Evolutionary conservation across 495 filamentous ascomycete species (phyloP), one percentile per base, ranked within the genome.

Genomic region (Lepraria neglecta): DNA sequence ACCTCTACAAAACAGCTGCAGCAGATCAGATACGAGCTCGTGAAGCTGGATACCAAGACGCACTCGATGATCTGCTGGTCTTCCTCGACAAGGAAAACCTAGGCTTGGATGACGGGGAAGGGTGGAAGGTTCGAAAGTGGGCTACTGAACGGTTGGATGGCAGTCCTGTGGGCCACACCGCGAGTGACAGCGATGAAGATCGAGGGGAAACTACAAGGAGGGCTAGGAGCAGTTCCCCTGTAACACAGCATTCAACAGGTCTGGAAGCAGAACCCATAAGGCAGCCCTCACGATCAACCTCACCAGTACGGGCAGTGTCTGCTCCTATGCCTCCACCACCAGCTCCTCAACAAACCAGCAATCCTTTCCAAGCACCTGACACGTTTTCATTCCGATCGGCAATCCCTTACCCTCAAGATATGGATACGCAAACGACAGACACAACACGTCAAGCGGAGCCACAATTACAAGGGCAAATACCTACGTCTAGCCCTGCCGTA

Each of bases 1-100:
- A 91, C 64, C 85, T 99, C 33, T 97, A 97, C 76, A 96, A 96
- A 72, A 89, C 85, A 56, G 91, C 92, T 17, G 86, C 87, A 3
- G 77, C 82, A 57, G 87, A 90, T 24, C 84, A 89, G 65, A 77
- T 84, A n/a, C 85, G 87, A 63, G 80, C 91, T 19, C 83, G 85
- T 27, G 75, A 80, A 11, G 83, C 88, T 44, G 95, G 95, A 6
- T 97, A 97, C 67, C 91, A 96, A 69, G 91, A 97, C 62, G 95
- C 91, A 30, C 78, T 99, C 51, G 91, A 97, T 58, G 94, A 97
- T 62, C 74, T 99, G 4, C 72, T 97, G 3, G 71, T 80, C 15
- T 96, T 96, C 66, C 78, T 97, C 31, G 90, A 97, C 67, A 84
- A 81, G 65, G 84, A 90, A 69, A 82, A 88, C 64, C 78, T 95